phyloP scores from a whole-genome alignment of 768 basidiomycete genomes.

The Coprinopsis sp. region DNA sequence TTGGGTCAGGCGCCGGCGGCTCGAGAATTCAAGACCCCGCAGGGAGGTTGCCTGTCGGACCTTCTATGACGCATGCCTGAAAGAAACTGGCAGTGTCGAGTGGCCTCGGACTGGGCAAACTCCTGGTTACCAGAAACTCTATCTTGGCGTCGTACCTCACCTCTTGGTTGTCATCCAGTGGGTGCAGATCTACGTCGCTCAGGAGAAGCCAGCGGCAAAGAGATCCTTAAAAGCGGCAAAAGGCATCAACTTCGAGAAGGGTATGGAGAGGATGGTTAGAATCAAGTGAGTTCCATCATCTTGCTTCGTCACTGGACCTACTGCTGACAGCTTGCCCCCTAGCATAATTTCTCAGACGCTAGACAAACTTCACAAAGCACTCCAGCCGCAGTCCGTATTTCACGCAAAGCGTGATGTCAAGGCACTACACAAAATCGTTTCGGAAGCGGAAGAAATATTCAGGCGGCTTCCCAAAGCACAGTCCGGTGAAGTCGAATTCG shows the following conservation, averaged over 20 bases:
- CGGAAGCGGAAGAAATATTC: background rate
- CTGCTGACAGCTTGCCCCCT: background rate
- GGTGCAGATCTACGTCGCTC: background rate
- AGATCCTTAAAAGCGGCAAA: background rate
- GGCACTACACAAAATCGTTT: background rate
- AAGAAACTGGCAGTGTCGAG: background rate
- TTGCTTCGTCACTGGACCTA: background rate
- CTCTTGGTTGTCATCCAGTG: conserved; percentile 2
- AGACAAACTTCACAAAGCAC: background rate
- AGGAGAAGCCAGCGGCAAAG: background rate
- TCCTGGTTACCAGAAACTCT: conserved; percentile 2
- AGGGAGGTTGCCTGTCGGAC: background rate
- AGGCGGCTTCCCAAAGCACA: background rate
- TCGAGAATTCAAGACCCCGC: background rate
- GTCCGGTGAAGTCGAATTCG: conserved; percentile 1
- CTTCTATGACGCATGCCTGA: background rate
- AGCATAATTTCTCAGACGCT: background rate
- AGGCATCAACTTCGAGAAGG: background rate
- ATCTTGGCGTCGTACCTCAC: conserved; percentile 6
- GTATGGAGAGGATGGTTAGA: background rate
- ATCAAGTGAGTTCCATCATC: background rate
- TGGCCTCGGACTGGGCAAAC: background rate
- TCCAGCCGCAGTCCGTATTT: conserved; percentile 2
- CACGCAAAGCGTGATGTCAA: conserved; percentile 1
- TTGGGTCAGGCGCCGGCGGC: background rate